Evolutionary conservation across 2,329 filamentous ascomycete species (phyloP), one percentile per base, ranked within the genome.

Genomic region (Dothidotthia symphoricarpi): DNA sequence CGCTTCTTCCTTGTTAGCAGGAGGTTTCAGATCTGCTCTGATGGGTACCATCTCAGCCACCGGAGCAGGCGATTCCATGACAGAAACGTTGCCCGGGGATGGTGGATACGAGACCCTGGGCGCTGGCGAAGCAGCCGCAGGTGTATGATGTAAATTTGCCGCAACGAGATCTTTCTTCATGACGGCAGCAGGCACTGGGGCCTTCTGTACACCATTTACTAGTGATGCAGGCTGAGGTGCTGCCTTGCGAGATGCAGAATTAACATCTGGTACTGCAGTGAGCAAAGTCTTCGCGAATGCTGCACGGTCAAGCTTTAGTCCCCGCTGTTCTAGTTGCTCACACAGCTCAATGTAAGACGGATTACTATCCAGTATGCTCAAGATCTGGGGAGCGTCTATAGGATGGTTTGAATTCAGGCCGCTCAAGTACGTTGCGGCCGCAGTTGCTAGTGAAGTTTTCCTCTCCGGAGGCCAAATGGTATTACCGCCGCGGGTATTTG

Each of bases 271-370:
- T 0, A 74, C 67, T 16, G 69, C 68, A 26, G 61, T 56, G 6
- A 77, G 65, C 12, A 82, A 56, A 43, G 69, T 70, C 45, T 73
- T 69, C 9, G 78, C 78, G 31, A 82, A 75, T 0, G 67, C 61
- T 5, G 74, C 71, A 36, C 76, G 67, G 45, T 80, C 73, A 24
- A 81, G 64, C 22, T 57, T 65, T 12, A 78, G 61, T 0, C 73
- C 74, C 48, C 68, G 68, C 1, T 49, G 53, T 44, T 82, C 78
- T 4, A 81, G 57, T 30, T 68, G 64, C 42, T 76, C 70, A 49
- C 78, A 82, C 3, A 81, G 59, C 34, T 76, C 69, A 41, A 73
- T 70, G 45, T 81, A 81, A 2, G 70, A 76, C 2, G 77, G 76
- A 46, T 80, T 79, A 6, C 61, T 54, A 33, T 78, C 66, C 7